Percentiles rank a stretch among this genome's conserved stretches.
Conservation (phyloP, 2,329 filamentous ascomycete genomes). For the Metarhizium album region DNA sequence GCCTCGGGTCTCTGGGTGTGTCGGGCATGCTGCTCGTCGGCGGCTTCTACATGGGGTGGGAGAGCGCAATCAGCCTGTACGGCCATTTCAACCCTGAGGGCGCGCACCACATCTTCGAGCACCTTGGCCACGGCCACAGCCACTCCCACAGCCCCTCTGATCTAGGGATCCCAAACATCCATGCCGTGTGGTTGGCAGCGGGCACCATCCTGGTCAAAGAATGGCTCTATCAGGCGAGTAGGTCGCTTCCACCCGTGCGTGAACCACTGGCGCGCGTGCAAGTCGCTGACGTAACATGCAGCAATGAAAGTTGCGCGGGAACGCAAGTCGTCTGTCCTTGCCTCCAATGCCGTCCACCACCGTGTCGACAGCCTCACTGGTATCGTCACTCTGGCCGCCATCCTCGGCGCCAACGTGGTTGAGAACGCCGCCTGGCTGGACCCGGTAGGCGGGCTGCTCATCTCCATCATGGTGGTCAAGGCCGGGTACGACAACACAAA, state of each 20-base stretch:
- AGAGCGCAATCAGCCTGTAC: conserved; percentile 56
- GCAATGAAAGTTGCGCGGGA: conserved; percentile 92
- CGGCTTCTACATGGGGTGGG: conserved; percentile 84
- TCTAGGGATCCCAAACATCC: conserved; percentile 62
- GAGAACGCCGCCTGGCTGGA: conserved; percentile 85
- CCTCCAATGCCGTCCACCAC: conserved; percentile 93
- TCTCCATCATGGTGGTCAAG: conserved; percentile 86
- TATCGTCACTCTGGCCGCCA: conserved; percentile 81
- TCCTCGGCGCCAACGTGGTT: conserved; percentile 80
- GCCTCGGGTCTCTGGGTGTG: conserved; percentile 83
- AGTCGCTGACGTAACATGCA: conserved; percentile 22
- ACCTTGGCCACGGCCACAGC: conserved; percentile 52
- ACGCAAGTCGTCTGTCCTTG: conserved; percentile 89
- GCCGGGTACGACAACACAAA: conserved; percentile 82
- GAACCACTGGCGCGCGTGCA: conserved; percentile 5
- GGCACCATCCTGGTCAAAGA: conserved; percentile 90
- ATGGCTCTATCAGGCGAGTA: conserved; percentile 94
- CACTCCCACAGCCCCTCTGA: conserved; percentile 43
- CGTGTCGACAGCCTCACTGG: conserved; percentile 92
- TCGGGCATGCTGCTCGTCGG: conserved; percentile 83
- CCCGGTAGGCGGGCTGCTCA: conserved; percentile 83
- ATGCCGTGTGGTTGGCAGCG: conserved; percentile 87
- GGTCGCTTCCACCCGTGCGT: conserved; percentile 28
- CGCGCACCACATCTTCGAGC: conserved; percentile 50
- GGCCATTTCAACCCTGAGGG: conserved; percentile 64